Conservation (phyloP, 2,329 filamentous ascomycete genomes). For the Coniochaeta sp. region DNA sequence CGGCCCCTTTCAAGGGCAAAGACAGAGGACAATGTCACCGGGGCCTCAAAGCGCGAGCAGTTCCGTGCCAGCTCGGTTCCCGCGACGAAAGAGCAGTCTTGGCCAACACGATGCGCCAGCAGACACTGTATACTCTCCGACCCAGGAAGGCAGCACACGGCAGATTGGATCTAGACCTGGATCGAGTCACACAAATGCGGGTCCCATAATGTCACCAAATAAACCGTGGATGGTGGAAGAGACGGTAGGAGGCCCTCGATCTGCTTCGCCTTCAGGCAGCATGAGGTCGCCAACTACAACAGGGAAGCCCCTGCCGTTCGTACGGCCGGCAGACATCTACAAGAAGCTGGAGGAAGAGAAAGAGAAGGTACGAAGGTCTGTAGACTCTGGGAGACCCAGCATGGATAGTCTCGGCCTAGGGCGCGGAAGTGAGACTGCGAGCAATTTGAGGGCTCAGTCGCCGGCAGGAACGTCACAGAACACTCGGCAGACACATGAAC, state of each 20-base stretch:
- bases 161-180: slow-evolving; percentile 16
- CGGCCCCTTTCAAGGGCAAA: background rate
- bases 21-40: slow-evolving; percentile 11
- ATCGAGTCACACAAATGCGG: slow-evolving; percentile 12
- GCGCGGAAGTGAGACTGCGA: slow-evolving; percentile 11
- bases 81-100: slow-evolving; percentile 56
- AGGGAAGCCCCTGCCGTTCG: slow-evolving; percentile 51
- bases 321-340: slow-evolving; percentile 72
- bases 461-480: slow-evolving; percentile 10
- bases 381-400: slow-evolving; percentile 50
- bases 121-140: background rate
- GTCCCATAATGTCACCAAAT: background rate
- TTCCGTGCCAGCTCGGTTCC: slow-evolving; percentile 35
- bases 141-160: background rate
- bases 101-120: slow-evolving; percentile 32
- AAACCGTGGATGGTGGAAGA: slow-evolving; percentile 18
- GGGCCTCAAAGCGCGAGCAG: slow-evolving; percentile 11
- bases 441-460: slow-evolving; percentile 4
- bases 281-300: slow-evolving; percentile 24
- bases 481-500: slow-evolving; percentile 9
- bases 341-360: slow-evolving; percentile 61
- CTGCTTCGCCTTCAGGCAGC: slow-evolving; percentile 28
- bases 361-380: slow-evolving; percentile 44
- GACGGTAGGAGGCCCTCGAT: slow-evolving; percentile 19
- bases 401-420: slow-evolving; percentile 36